Evolutionary conservation across 257 asterid genomes (phyloP), one percentile per base, ranked within the genome.

Genomic region (Eustoma russellianum): DNA sequence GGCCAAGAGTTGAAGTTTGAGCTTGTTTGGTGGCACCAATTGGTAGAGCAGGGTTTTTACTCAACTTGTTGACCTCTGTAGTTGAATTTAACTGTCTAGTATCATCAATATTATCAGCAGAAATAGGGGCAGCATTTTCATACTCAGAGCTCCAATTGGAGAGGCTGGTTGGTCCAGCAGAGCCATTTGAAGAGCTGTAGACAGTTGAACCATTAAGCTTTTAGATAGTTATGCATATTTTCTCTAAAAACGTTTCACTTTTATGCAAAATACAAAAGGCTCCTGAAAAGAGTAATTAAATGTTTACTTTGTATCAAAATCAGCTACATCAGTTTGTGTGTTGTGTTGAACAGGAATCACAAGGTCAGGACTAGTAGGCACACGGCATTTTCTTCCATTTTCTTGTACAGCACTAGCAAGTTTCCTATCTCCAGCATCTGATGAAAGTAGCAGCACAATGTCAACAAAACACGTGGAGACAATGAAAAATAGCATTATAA

Each of bases 341-440:
- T 66, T 70, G 33, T 24, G 65, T 41, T 48, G 61, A 69, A 58
- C 59, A 13, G 80, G 75, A 38, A 5, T 5, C 47, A 8, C 41
- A 17, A 47, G 7, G 34, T 59, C 62, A 41, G 68, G 55, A 55
- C 17, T 59, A 68, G 75, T 69, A 61, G 61, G 70, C 43, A 35
- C 50, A 15, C 33, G 58, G 24, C 56, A 18, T 48, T 9, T 61
- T 63, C 59, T 57, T 52, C 75, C 71, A 61, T 66, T 73, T 57
- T 69, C 77, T 35, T 38, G 70, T 51, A 60, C 55, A 61, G 47
- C 59, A 13, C 55, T 57, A 15, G 7, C 17, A 50, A 44, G 67
- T 63, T 71, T 59, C 51, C 81, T 59, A 54, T 73, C 70, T 59
- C 67, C 66, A 52, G 52, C 62, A 62, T 58, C 79, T 70, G 67